Evolutionary conservation across 108 stramenopile species (phyloP).

Genomic region (Nitzschia sp.): DNA sequence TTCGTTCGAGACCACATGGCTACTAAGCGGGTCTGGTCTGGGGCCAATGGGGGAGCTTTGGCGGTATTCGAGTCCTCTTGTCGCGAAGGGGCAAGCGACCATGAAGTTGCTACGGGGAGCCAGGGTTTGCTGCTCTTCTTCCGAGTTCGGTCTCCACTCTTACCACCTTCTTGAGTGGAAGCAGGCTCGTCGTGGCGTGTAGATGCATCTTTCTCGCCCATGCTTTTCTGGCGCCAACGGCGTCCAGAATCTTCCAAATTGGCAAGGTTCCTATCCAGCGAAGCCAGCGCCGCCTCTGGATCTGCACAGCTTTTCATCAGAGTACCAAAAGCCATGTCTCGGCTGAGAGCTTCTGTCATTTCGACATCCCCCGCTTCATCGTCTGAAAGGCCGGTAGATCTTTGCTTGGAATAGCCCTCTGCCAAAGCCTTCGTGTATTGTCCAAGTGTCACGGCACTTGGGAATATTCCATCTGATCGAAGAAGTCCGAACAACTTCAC

Average conservation of each 20-base stretch:
- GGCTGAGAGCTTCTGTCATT: conserved; percentile 7
- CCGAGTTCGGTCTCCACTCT: neutral
- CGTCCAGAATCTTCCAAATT: conserved; percentile 66
- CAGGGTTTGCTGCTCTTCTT: conserved; percentile 37
- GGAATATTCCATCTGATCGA: conserved; percentile 81
- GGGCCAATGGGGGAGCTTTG: neutral
- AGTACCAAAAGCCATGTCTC: neutral
- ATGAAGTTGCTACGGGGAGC: conserved; percentile 70
- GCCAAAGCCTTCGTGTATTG: conserved; percentile 85
- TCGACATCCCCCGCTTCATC: conserved; percentile 27
- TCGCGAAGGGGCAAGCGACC: conserved; percentile 52
- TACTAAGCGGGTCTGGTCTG: conserved; percentile 41
- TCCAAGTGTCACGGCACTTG: conserved; percentile 83
- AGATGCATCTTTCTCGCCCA: conserved; percentile 5
- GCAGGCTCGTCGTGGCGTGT: conserved; percentile 5
- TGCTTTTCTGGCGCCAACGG: conserved; percentile 57
- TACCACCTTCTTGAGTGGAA: neutral
- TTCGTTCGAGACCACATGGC: conserved; percentile 79
- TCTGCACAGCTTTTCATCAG: neutral
- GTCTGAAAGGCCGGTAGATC: conserved; percentile 25
- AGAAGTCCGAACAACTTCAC: conserved; percentile 80
- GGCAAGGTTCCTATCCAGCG: conserved; percentile 58
- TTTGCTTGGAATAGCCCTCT: conserved; percentile 82
- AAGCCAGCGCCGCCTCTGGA: conserved; percentile 28
- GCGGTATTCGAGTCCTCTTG: neutral